phyloP scores from a whole-genome alignment of 371 early-diverging fungal genomes.

The Saksenaea oblongispora region DNA sequence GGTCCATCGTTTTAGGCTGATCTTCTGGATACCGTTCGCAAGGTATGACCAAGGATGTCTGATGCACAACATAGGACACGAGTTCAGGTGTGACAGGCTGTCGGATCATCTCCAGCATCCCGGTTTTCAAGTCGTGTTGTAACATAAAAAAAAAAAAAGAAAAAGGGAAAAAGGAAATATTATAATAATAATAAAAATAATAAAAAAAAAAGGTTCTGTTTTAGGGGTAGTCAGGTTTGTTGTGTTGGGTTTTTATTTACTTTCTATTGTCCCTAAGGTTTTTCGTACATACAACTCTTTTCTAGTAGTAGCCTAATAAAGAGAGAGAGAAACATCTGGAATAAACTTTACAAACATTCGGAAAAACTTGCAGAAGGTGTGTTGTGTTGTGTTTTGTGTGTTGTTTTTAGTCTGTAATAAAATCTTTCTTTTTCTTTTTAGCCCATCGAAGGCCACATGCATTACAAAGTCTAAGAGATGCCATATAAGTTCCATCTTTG shows the following conservation, averaged over 20 bases:
- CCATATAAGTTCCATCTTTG: not conserved
- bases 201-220: no score
- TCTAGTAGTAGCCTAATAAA: not conserved
- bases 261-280: slow-evolving; percentile 4
- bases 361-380: slow-evolving; percentile 1
- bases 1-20: not conserved
- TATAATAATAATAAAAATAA: no score
- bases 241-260: not conserved
- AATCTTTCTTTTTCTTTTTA: slow-evolving; percentile 24
- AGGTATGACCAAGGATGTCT: slow-evolving; percentile 24
- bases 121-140: slow-evolving; percentile 12
- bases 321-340: no score
- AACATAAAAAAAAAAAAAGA: slow-evolving; percentile 13
- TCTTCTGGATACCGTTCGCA: slow-evolving; percentile 6
- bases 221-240: not conserved
- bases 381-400: no score
- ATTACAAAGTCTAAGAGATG: slow-evolving; percentile 51
- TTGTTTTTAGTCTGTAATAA: not conserved
- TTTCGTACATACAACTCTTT: not conserved
- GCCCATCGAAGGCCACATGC: slow-evolving; percentile 57
- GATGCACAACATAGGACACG: slow-evolving; percentile 17
- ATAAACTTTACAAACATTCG: not conserved
- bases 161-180: not conserved
- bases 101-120: slow-evolving; percentile 1
- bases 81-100: slow-evolving; percentile 10